A percentile compares a stretch with the other conserved stretches of the same genome.
phyloP scores from a whole-genome alignment of 257 asterid species.

The Verbascum thapsus region DNA sequence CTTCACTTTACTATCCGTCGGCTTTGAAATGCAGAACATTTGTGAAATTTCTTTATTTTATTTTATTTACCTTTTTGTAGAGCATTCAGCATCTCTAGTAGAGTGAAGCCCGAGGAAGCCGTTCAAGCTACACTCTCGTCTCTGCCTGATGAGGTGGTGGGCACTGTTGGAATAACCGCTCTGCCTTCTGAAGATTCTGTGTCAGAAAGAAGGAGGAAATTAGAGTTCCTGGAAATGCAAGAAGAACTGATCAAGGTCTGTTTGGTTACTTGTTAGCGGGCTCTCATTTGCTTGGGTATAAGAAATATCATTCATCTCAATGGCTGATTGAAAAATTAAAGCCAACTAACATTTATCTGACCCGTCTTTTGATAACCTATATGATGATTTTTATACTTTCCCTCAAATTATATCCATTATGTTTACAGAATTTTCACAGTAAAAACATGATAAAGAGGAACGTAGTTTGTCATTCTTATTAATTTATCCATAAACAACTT shows the following conservation, averaged over 20 bases:
- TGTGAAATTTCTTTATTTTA: not conserved
- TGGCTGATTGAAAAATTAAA: conserved; percentile 17
- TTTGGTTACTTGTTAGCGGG: conserved; percentile 24
- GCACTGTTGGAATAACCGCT: conserved; percentile 80
- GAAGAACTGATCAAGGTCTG: conserved; percentile 90
- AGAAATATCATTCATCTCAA: conserved; percentile 6
- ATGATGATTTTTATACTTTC: conserved; percentile 29
- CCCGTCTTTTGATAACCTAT: conserved; percentile 21
- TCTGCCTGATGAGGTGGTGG: conserved; percentile 98
- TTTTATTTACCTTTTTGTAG: conserved; percentile 39
- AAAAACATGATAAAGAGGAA: conserved; percentile 8
- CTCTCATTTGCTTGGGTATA: conserved; percentile 26
- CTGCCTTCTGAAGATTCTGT: conserved; percentile 95
- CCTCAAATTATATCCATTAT: conserved; percentile 15
- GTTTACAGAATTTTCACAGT: no score
- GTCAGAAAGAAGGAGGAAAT: conserved; percentile 92
- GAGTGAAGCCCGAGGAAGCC: conserved; percentile 88
- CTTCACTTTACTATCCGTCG: conserved; percentile 25
- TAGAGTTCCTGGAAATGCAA: conserved; percentile 95
- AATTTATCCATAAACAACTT: conserved; percentile 16
- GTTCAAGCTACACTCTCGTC: conserved; percentile 92
- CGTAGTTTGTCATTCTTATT: conserved; percentile 11
- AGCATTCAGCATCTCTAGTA: conserved; percentile 92
- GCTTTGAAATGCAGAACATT: conserved; percentile 20
- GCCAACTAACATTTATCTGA: conserved; percentile 1